phyloP scores from a whole-genome alignment of 2,329 filamentous ascomycete genomes.

The Chrysosporium keratinophilum region DNA sequence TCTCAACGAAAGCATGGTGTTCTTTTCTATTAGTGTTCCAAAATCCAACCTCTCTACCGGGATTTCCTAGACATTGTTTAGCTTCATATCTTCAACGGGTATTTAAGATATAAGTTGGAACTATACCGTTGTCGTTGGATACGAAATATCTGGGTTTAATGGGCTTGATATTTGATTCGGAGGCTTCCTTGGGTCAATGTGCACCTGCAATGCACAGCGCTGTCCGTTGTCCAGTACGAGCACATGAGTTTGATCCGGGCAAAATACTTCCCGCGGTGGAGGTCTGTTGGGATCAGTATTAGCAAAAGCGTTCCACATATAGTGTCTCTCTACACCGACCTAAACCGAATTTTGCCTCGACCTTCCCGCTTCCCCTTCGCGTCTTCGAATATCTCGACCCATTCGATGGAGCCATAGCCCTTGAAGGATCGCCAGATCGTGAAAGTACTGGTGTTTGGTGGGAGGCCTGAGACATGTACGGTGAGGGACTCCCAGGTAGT shows the following conservation, averaged over 20 bases:
- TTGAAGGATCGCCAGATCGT: constrained; percentile 45
- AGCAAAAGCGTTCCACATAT: not conserved
- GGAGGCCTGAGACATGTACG: constrained; percentile 29
- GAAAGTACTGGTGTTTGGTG: constrained; percentile 27
- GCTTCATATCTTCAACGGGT: not conserved
- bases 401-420: constrained; percentile 43
- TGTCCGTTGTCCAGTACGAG: constrained; percentile 24
- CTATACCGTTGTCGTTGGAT: constrained; percentile 32
- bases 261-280: constrained; percentile 45
- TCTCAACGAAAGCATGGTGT: constrained; percentile 51
- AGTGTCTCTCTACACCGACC: constrained; percentile 21
- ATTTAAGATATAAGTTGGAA: not conserved
- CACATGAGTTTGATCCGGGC: constrained; percentile 29
- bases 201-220: constrained; percentile 18
- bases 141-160: constrained; percentile 23
- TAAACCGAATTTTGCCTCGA: constrained; percentile 46
- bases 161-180: constrained; percentile 27
- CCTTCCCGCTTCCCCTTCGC: constrained; percentile 31
- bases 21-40: constrained; percentile 47
- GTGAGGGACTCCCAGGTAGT: constrained; percentile 31
- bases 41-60: constrained; percentile 47
- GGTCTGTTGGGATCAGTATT: constrained; percentile 29
- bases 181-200: constrained; percentile 20
- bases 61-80: constrained; percentile 28
- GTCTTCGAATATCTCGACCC: constrained; percentile 47